phyloP scores from a whole-genome alignment of 2,329 filamentous ascomycete genomes.

The Alternaria sp. region DNA sequence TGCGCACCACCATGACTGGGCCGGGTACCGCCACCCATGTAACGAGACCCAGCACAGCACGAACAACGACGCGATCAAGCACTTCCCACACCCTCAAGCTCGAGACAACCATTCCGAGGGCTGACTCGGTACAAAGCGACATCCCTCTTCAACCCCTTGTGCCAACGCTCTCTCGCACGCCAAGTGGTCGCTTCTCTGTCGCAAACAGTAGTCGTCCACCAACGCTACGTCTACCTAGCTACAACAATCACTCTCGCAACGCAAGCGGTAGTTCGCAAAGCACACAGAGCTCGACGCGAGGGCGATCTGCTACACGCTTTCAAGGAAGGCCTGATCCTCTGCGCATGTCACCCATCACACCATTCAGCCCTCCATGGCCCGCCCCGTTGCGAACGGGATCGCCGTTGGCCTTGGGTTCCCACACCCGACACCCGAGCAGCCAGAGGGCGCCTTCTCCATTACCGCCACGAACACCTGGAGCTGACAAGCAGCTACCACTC shows the following conservation, averaged over 20 bases:
- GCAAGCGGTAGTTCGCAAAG: conserved; percentile 19
- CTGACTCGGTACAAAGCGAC: not conserved
- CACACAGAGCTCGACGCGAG: conserved; percentile 6
- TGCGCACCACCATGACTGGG: not conserved
- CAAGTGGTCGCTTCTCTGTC: conserved; percentile 16
- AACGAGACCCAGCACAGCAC: not conserved
- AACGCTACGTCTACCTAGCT: conserved; percentile 5
- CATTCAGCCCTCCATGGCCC: conserved; percentile 21
- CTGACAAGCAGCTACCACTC: conserved; percentile 41
- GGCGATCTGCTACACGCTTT: conserved; percentile 7
- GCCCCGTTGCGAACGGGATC: conserved; percentile 21
- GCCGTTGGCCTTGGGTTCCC: conserved; percentile 15
- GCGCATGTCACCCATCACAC: conserved; percentile 31
- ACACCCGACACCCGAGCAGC: conserved; percentile 21
- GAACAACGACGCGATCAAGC: not conserved
- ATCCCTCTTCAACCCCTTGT: conserved; percentile 11
- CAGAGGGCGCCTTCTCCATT: conserved; percentile 6
- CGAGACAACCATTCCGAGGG: not conserved
- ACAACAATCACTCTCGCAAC: conserved; percentile 21
- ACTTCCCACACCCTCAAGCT: not conserved
- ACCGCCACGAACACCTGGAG: conserved; percentile 16
- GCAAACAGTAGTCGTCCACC: conserved; percentile 6
- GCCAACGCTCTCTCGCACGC: conserved; percentile 19
- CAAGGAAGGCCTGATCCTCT: conserved; percentile 26
- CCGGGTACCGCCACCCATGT: not conserved